Evolutionary conservation across 805 yeast species (phyloP).

Genomic region (Wickerhamiella qilinensis): DNA sequence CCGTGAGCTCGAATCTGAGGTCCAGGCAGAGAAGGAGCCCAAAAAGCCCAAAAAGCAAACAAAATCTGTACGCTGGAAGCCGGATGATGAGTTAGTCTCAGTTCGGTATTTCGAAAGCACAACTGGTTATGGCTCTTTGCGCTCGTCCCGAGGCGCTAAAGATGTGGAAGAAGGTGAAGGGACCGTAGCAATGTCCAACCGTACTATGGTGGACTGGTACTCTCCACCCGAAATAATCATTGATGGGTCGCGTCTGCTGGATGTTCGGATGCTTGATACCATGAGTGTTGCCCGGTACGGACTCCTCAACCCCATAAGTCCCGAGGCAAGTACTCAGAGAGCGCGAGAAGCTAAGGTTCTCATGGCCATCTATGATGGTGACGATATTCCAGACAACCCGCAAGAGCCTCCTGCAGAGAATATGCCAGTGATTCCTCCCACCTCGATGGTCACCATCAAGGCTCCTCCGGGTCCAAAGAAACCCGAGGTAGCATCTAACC

Average conservation of each 20-base stretch:
- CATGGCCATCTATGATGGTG: slow-evolving; percentile 11
- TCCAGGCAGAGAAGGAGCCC: background rate
- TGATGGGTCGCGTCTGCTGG: slow-evolving; percentile 15
- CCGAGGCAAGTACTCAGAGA: slow-evolving; percentile 15
- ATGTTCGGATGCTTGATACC: slow-evolving; percentile 10
- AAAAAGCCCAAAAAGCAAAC: slow-evolving; percentile 7
- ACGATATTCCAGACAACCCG: slow-evolving; percentile 13
- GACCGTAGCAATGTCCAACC: slow-evolving; percentile 8
- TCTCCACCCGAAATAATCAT: slow-evolving; percentile 1
- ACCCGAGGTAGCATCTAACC: no score
- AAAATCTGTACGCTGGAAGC: slow-evolving; percentile 21
- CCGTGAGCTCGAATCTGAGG: slow-evolving; percentile 2
- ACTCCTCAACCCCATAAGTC: slow-evolving; percentile 12
- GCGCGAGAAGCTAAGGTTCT: slow-evolving; percentile 15
- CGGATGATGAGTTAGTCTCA: slow-evolving; percentile 18
- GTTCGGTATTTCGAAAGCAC: slow-evolving; percentile 19
- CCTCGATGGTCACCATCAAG: no score
- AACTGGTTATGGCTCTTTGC: slow-evolving; percentile 10
- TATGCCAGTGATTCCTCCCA: background rate
- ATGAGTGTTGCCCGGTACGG: slow-evolving; percentile 22
- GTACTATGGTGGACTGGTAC: background rate
- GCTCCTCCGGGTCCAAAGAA: no score
- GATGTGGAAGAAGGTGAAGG: slow-evolving; percentile 12
- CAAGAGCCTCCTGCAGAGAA: slow-evolving; percentile 14
- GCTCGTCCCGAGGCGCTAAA: slow-evolving; percentile 13